phyloP scores from a whole-genome alignment of 495 filamentous ascomycete genomes.

The Annulohypoxylon stygium region DNA sequence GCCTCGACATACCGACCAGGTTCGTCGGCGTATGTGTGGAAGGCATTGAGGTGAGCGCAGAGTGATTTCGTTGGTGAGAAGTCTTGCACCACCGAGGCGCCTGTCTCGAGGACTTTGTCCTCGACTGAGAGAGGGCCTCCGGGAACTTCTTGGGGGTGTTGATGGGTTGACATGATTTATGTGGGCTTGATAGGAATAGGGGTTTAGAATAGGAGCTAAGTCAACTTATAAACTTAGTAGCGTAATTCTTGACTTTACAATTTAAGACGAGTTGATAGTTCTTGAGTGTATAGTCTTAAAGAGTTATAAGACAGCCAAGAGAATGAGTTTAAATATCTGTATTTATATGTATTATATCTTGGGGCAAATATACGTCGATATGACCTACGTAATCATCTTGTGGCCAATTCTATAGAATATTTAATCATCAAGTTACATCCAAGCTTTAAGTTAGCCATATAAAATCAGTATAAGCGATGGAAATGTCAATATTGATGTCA shows the following conservation, averaged over 20 bases:
- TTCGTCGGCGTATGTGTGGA: conserved; percentile 82
- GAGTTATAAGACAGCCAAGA: neutral
- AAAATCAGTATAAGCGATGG: neutral
- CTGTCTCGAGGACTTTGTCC: conserved; percentile 49
- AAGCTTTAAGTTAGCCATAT: neutral
- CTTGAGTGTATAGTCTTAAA: conserved; percentile 8
- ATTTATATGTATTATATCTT: neutral
- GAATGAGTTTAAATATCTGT: neutral
- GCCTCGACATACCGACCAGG: conserved; percentile 76
- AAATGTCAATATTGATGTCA: conserved; percentile 42
- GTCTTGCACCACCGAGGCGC: conserved; percentile 56
- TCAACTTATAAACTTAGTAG: neutral
- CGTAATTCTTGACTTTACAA: neutral
- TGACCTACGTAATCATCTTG: conserved; percentile 1
- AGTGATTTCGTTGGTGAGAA: conserved; percentile 81
- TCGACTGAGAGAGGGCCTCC: conserved; percentile 41
- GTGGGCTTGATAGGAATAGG: neutral
- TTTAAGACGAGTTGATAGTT: neutral
- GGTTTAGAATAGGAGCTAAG: neutral
- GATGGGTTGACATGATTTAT: conserved; percentile 27
- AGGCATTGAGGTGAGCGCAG: conserved; percentile 88
- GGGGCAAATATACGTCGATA: conserved; percentile 16
- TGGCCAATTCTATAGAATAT: neutral
- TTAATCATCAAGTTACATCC: conserved; percentile 19
- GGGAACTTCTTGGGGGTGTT: conserved; percentile 32